Evolutionary conservation across 257 asterid species (phyloP).

Genomic region (Solanum dulcamara): DNA sequence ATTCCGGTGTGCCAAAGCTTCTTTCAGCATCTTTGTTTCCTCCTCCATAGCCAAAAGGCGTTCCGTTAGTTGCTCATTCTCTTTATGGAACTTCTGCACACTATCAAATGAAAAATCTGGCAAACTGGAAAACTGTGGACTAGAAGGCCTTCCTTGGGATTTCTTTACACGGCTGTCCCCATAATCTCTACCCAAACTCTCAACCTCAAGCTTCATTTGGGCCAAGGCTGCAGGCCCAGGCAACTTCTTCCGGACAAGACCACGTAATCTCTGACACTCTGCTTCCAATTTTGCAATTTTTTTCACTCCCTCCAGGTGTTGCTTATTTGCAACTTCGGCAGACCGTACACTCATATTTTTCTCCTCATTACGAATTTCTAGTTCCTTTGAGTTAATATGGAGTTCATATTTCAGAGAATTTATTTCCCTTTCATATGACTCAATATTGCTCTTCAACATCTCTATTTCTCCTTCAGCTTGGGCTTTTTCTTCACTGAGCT

Average conservation of each 20-base stretch:
- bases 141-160: slow-evolving; percentile 71
- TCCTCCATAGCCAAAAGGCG: slow-evolving; percentile 82
- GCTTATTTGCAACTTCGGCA: slow-evolving; percentile 92
- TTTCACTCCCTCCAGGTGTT: slow-evolving; percentile 86
- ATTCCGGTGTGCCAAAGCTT: slow-evolving; percentile 85
- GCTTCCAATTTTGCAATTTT: slow-evolving; percentile 91
- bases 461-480: slow-evolving; percentile 74
- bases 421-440: slow-evolving; percentile 64
- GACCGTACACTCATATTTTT: slow-evolving; percentile 82
- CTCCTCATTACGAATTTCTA: slow-evolving; percentile 92
- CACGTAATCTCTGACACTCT: slow-evolving; percentile 92
- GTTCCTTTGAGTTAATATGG: slow-evolving; percentile 71
- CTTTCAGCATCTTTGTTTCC: slow-evolving; percentile 90
- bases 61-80: slow-evolving; percentile 67
- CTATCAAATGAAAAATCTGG: slow-evolving; percentile 58
- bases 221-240: slow-evolving; percentile 99
- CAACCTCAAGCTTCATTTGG: slow-evolving; percentile 97
- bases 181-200: slow-evolving; percentile 63
- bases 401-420: slow-evolving; percentile 76
- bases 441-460: slow-evolving; percentile 46
- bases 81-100: slow-evolving; percentile 55
- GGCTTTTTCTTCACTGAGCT: slow-evolving; percentile 72
- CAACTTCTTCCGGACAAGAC: slow-evolving; percentile 85
- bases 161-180: slow-evolving; percentile 70
- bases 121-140: slow-evolving; percentile 38